Conservation (phyloP, 108 stramenopile species). For the Nitzschia sp. region DNA sequence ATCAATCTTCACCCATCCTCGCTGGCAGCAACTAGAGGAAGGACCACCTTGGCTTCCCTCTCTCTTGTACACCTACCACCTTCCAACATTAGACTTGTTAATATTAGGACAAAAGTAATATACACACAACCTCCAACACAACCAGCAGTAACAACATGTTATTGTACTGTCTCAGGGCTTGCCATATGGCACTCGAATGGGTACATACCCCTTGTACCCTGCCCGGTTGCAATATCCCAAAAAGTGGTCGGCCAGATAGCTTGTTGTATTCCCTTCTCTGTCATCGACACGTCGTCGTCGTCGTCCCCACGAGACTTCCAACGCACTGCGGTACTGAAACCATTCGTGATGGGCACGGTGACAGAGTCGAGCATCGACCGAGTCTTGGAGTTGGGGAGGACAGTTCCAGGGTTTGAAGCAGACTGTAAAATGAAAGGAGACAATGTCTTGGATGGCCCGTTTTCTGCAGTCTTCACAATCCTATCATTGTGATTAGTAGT, state of each 20-base stretch:
- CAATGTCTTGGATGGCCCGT: constrained; percentile 47
- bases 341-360: constrained; percentile 38
- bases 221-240: constrained; percentile 57
- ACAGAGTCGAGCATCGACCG: constrained; percentile 43
- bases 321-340: constrained; percentile 46
- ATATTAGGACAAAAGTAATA: too few relatives aligned
- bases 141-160: too few relatives aligned
- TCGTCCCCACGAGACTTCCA: constrained; percentile 60
- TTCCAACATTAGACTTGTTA: too few relatives aligned
- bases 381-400: constrained; percentile 42
- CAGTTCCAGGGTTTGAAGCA: constrained; percentile 93
- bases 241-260: constrained; percentile 50
- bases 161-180: too few relatives aligned
- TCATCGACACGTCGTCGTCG: too few relatives aligned
- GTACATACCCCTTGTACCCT: constrained; percentile 57
- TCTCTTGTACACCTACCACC: too few relatives aligned
- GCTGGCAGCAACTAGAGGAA: too few relatives aligned
- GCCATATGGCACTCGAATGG: constrained; percentile 40
- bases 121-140: too few relatives aligned
- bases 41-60: too few relatives aligned
- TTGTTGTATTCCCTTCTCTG: constrained; percentile 49
- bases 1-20: too few relatives aligned
- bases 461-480: constrained; percentile 72
- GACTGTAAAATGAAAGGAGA: constrained; percentile 85
- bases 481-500: background rate